Evolutionary conservation across 139 green algal species (phyloP).

Genomic region (Chlamydomonas sphaeroides): DNA sequence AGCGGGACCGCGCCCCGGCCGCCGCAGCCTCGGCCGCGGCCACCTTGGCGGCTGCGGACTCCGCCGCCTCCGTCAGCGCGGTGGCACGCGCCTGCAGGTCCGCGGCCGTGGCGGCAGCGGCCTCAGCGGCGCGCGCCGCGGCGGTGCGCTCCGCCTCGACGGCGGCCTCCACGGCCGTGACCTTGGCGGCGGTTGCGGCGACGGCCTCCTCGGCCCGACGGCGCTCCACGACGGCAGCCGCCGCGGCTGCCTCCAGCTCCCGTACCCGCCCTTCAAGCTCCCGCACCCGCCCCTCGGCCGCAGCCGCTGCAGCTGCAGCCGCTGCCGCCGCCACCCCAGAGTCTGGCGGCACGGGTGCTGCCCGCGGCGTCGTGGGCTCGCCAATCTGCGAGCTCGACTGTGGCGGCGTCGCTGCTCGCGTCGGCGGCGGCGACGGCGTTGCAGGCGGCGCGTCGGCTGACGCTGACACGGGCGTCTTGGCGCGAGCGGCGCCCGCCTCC

Average conservation of each 20-base stretch:
- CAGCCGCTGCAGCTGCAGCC: neutral
- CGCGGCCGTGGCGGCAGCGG: neutral
- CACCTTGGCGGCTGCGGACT: neutral
- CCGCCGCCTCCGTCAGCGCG: neutral
- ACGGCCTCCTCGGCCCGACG: neutral
- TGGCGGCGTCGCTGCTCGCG: too few species aligned
- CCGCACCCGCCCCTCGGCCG: neutral
- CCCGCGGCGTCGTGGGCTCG: too few species aligned
- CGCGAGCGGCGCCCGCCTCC: neutral
- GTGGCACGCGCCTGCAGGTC: neutral
- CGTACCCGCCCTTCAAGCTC: neutral
- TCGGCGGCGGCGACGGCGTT: too few species aligned
- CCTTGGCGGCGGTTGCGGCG: neutral
- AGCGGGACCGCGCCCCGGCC: neutral
- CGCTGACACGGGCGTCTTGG: neutral
- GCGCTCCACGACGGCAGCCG: neutral
- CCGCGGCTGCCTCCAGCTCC: neutral
- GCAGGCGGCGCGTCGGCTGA: neutral
- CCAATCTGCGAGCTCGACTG: too few species aligned
- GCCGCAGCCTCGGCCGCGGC: neutral
- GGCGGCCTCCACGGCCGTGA: neutral
- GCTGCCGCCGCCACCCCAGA: too few species aligned
- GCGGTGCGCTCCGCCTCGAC: neutral
- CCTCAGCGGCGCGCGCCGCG: neutral
- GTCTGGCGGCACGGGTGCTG: too few species aligned